These are phyloP conservation scores for Xylariomycetidae sp. DNA, from an alignment of 2,329 filamentous ascomycete genomes.

Conservation along the genomic window DNA sequence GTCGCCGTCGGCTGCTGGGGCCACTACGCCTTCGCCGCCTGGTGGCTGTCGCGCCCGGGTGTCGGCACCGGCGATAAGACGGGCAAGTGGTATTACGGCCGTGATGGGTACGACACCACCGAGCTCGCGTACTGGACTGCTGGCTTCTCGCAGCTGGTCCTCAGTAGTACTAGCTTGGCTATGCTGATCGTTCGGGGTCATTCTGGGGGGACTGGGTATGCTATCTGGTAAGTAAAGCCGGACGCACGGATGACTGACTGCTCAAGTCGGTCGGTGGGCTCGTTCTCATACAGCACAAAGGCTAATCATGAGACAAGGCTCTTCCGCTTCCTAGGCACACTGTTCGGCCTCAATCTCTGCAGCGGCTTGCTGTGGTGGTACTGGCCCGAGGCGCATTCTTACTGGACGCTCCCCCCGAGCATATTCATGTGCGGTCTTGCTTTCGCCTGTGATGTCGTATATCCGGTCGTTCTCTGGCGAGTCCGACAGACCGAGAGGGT, in stretches of 20 bases:
- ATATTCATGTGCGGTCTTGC: slow-evolving; percentile 37
- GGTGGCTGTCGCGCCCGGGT: slow-evolving; percentile 42
- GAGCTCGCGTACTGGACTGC: slow-evolving; percentile 47
- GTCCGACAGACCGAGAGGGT: slow-evolving; percentile 34
- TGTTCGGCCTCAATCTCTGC: slow-evolving; percentile 35
- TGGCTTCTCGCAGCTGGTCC: slow-evolving; percentile 36
- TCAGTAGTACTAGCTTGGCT: slow-evolving; percentile 35
- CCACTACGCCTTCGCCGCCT: slow-evolving; percentile 39
- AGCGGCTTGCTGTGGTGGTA: slow-evolving; percentile 42
- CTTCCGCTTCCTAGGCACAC: slow-evolving; percentile 36
- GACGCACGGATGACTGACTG: not conserved
- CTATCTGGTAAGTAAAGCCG: slow-evolving; percentile 40
- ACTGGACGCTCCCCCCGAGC: slow-evolving; percentile 37
- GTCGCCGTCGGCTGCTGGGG: slow-evolving; percentile 32
- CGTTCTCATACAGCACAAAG: not conserved
- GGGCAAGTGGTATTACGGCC: slow-evolving; percentile 39
- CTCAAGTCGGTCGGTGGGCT: not conserved
- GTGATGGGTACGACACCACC: slow-evolving; percentile 39
- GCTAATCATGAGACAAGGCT: slow-evolving; percentile 31
- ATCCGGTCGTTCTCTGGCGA: slow-evolving; percentile 35
- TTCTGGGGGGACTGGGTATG: slow-evolving; percentile 43
- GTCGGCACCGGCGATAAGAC: slow-evolving; percentile 37
- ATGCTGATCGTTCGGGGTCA: slow-evolving; percentile 43
- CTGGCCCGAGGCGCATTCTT: slow-evolving; percentile 47
- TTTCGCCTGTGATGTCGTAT: slow-evolving; percentile 35